phyloP scores from a whole-genome alignment of 2,329 filamentous ascomycete species.

The Ophiostoma montium region DNA sequence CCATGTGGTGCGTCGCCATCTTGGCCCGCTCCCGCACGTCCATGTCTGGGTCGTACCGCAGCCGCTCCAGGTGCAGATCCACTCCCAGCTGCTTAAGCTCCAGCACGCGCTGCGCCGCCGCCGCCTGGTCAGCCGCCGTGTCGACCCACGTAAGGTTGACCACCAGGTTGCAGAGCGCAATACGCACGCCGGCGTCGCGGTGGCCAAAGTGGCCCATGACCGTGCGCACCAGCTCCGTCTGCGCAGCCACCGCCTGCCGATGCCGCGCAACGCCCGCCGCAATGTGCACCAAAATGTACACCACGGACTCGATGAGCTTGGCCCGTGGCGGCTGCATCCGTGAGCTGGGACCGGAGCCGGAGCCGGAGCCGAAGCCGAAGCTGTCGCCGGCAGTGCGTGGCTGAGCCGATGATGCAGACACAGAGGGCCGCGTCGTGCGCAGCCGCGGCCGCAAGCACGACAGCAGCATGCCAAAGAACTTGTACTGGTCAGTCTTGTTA shows the following conservation, averaged over 20 bases:
- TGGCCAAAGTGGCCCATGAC: conserved; percentile 62
- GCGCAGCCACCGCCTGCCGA: conserved; percentile 61
- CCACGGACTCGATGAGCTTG: conserved; percentile 63
- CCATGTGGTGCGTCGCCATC: conserved; percentile 58
- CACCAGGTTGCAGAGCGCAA: conserved; percentile 68
- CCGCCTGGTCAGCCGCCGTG: conserved; percentile 51
- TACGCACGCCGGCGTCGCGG: conserved; percentile 57
- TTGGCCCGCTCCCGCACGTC: conserved; percentile 78
- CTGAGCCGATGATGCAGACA: too few relatives aligned
- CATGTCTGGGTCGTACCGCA: conserved; percentile 56
- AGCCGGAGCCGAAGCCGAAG: too few relatives aligned
- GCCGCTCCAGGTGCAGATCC: conserved; percentile 45
- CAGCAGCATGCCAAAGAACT: conserved; percentile 67
- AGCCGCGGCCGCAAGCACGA: conserved; percentile 44
- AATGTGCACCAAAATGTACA: conserved; percentile 77
- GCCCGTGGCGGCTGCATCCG: conserved; percentile 42
- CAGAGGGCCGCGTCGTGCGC: too few relatives aligned
- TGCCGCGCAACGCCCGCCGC: conserved; percentile 69
- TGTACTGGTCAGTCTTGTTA: conserved; percentile 56
- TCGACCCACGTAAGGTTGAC: conserved; percentile 79
- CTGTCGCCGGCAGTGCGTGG: too few relatives aligned
- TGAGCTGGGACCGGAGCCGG: too few relatives aligned
- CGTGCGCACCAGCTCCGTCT: conserved; percentile 60
- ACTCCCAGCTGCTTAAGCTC: conserved; percentile 63
- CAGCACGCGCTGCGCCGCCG: conserved; percentile 50